Percentiles rank a stretch among this genome's conserved stretches.
phyloP scores from a whole-genome alignment of 495 filamentous ascomycete species.

The Monascus purpureus region DNA sequence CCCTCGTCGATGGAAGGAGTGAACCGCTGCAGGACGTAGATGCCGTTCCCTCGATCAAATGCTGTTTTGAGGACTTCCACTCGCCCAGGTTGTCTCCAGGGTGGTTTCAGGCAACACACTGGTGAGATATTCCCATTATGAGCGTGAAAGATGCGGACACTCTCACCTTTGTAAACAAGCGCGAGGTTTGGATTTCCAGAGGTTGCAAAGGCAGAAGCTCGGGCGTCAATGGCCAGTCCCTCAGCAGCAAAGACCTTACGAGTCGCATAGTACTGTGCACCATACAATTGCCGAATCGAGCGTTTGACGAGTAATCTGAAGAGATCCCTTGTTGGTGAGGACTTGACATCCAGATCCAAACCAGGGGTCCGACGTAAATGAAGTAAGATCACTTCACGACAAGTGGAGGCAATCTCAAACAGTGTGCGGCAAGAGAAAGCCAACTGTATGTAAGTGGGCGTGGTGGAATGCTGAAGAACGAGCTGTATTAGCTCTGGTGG shows the following conservation, averaged over 20 bases:
- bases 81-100: slow-evolving; percentile 12
- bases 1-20: slow-evolving; percentile 12
- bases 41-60: slow-evolving; percentile 8
- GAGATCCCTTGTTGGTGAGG: slow-evolving; percentile 10
- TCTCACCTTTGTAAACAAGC: slow-evolving; percentile 13
- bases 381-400: slow-evolving; percentile 23
- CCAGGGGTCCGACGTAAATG: slow-evolving; percentile 25
- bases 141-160: slow-evolving; percentile 15
- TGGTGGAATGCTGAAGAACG: slow-evolving; percentile 18
- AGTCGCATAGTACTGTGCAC: slow-evolving; percentile 15
- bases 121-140: slow-evolving; percentile 6
- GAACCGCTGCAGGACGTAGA: slow-evolving; percentile 22
- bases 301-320: slow-evolving; percentile 13
- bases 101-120: slow-evolving; percentile 5
- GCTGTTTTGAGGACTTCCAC: slow-evolving; percentile 20
- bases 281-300: slow-evolving; percentile 16
- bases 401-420: slow-evolving; percentile 80
- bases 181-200: slow-evolving; percentile 3
- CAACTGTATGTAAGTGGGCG: slow-evolving; percentile 20
- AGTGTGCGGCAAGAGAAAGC: slow-evolving; percentile 29
- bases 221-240: slow-evolving; percentile 11
- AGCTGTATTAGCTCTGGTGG: slow-evolving; percentile 29
- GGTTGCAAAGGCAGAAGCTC: slow-evolving; percentile 14
- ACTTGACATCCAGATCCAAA: slow-evolving; percentile 3
- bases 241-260: slow-evolving; percentile 13